Base-by-base conservation (phyloP, 805 yeast genomes). In the Deakozyma indianensis region DNA sequence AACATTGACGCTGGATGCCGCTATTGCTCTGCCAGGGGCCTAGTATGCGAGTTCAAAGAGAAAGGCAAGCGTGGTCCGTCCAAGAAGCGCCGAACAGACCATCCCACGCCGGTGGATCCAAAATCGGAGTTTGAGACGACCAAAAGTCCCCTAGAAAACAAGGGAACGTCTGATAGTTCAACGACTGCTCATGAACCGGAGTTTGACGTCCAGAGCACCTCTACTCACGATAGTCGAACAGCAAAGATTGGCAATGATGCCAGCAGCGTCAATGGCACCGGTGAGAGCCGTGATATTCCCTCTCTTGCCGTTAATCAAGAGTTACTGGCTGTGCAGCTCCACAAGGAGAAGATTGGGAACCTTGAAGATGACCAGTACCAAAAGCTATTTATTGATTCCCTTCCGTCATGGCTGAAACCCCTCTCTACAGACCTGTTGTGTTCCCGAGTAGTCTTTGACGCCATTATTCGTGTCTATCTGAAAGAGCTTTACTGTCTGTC, bases 401-500 rank as follows among this genome's bases (percentile, higher is more conserved):
- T 32, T 32, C 38, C 38, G 5, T 7, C 11, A n/a, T 32, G 38
- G 38, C 38, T 32, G 18, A 32, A 32, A 20, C 38, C 38, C 18
- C 16, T 32, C 20, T 32, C 38, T 4, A 32, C 38, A 9, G 38
- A 32, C 18, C 18, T 32, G 11, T 20, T 32, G 9, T 32, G 38
- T n/a, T 32, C 38, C 16, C 11, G 38, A 7, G 5, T n/a, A 9
- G 38, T 32, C 7, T 32, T 32, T n/a, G 38, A 32, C 5, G 38
- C 38, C 5, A 14, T 32, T 20, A 32, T 32, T n/a, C 38, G 18
- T 9, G 38, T 32, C 16, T 32, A 32, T n/a, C 16, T 32, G 38
- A 7, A n/a, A 32, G 38, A 32, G 18, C 38, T 32, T 5, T 32
- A 49, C 41, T 49, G 50, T 11, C 41, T 49, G 25, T 35, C 47